Evolutionary conservation across 306 rosid genomes (phyloP).

Genomic region (Lagenaria siceraria): DNA sequence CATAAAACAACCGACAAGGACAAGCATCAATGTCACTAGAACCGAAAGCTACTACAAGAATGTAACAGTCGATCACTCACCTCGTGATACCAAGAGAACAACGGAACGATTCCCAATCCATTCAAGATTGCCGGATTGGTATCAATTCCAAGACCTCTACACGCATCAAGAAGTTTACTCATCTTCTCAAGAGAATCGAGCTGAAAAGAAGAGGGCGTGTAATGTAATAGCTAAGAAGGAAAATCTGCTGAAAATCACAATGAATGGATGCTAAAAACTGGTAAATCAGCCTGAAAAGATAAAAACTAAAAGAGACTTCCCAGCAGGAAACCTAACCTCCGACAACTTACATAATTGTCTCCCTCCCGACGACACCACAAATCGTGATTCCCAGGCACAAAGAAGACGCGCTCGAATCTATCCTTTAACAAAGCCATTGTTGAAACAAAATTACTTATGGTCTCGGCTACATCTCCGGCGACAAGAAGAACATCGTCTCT

Average conservation of each 20-base stretch:
- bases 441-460: slow-evolving; percentile 34
- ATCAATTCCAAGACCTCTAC: slow-evolving; percentile 59
- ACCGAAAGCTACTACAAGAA: slow-evolving; percentile 8
- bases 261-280: not conserved
- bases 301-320: not conserved
- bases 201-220: slow-evolving; percentile 21
- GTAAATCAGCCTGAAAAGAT: not conserved
- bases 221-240: not conserved
- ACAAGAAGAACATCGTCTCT: slow-evolving; percentile 61
- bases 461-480: slow-evolving; percentile 84
- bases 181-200: slow-evolving; percentile 70
- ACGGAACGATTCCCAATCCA: slow-evolving; percentile 75
- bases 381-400: slow-evolving; percentile 81
- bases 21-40: not conserved
- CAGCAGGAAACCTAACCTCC: not conserved
- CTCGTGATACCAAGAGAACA: slow-evolving; percentile 95
- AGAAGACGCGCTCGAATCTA: slow-evolving; percentile 55
- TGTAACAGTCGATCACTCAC: slow-evolving; percentile 24
- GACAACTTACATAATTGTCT: slow-evolving; percentile 43
- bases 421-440: slow-evolving; percentile 75
- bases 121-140: slow-evolving; percentile 47
- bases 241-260: not conserved
- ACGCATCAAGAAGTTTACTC: slow-evolving; percentile 48
- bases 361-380: slow-evolving; percentile 68
- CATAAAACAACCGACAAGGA: not conserved